Base-by-base conservation (phyloP, 805 yeast genomes). In the Nakazawaea ishiwadae region DNA sequence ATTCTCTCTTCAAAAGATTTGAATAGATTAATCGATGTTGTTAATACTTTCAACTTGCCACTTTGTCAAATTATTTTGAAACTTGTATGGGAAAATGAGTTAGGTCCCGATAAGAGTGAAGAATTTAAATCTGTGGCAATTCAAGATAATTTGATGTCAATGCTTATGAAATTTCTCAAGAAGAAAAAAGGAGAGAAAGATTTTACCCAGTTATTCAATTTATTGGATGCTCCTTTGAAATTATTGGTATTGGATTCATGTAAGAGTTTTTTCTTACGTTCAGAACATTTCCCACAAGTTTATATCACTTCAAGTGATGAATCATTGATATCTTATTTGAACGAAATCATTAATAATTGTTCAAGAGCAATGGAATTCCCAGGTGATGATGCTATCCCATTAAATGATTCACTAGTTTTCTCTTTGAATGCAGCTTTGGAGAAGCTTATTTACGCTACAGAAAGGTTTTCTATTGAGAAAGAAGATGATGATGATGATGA, bases 271-370 rank as follows among this genome's bases (percentile, higher is more conserved):
- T 71, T 69, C 46, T 49, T 71, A 35, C 62, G 65, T 12, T 66
- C 71, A 1, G 66, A 63, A 6, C 52, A 46, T 1, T 71, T 71
- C 47, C 76, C 76, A 2, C 48, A 47, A 28, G 47, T 56, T 4
- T 27, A 31, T 10, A 26, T 35, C 35, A 18, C 28, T 4, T 37
- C 47, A 3, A 42, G 51, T 16, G 53, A 53, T 11, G 35, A 49
- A 19, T 58, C 69, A 45, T 46, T 68, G 33, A 50, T 74, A 1
- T 65, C 68, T 0, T 54, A 59, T 11, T 54, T 75, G 35, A 64
- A 62, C 38, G 75, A 69, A 48, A 69, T 65, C 37, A 68, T 75
- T 38, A 66, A 68, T 24, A 73, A 69, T 47, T 72, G 77, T 46
- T 65, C 75, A 4, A 63, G 68, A 35, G 45, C 56, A 20, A 44